Base-by-base conservation (phyloP, 495 filamentous ascomycete species). In the Pyrenula massariospora region DNA sequence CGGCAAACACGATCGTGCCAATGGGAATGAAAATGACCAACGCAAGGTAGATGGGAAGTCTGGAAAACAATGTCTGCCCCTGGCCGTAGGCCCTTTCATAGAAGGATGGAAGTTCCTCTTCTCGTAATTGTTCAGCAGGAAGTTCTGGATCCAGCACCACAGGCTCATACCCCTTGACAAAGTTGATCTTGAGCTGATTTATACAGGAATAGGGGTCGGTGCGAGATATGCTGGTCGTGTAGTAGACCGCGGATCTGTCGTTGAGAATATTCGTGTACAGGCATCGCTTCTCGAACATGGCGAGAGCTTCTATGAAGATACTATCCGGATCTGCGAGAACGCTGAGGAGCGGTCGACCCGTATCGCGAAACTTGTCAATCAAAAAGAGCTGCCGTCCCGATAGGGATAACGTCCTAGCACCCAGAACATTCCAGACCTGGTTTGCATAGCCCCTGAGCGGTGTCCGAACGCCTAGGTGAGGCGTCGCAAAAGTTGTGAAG, bases 401-500 rank as follows among this genome's bases (percentile, higher is more conserved):
- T 58, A 77, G 77, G 50, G 86, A 92, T 20, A 96, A 69, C 0
- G 83, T 87, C 11, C 83, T 74, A 5, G 89, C 81, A 47, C 89
- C 92, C 12, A 97, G 58, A 1, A 84, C 77, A 68, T 98, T 98
- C 79, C 81, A 96, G 3, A 91, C 64, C 52, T 83, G 70, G 57
- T 81, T 83, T 50, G 75, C 70, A 65, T 77, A 78, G 10, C 90
- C 90, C 36, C 77, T 74, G 2, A 85, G 69, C 0, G 92, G 90
- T 10, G 85, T 83, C 49, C 88, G 77, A 8, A 92, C 88, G 20
- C 92, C 92, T 0, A 96, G 80, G 70, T 96, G 91, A 20, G 93
- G 92, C 15, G 84, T 83, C 22, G 87, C 92, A 69, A 97, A 96
- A 1, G 90, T 94, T 2, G 88, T 88, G 66, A 96, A 96, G 70